Conservation (phyloP, 202 grass and related monocot genomes). For the Panicum hallii region DNA sequence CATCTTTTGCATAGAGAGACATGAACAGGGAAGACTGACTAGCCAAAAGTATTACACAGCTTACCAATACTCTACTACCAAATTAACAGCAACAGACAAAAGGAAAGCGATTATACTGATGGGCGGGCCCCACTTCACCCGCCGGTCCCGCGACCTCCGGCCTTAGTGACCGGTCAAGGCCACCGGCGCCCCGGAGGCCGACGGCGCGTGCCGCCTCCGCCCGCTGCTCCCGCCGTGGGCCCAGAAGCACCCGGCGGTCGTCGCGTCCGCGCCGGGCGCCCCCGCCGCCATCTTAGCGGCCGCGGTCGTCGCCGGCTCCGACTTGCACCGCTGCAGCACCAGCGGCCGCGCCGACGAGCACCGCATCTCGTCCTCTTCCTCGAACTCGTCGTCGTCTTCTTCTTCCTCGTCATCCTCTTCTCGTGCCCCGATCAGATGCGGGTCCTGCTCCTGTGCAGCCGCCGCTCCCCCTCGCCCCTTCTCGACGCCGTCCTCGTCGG, state of each 20-base stretch:
- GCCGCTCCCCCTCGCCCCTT: neutral
- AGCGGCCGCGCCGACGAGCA: constrained; percentile 84
- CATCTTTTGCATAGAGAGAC: neutral
- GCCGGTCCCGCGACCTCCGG: too few relatives aligned
- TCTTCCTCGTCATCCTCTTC: neutral
- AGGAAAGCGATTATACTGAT: neutral
- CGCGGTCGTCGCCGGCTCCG: constrained; percentile 74
- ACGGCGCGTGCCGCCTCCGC: constrained; percentile 46
- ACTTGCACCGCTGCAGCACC: constrained; percentile 87
- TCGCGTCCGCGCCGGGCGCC: constrained; percentile 27
- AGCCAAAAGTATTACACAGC: constrained; percentile 43
- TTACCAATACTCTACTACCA: constrained; percentile 13
- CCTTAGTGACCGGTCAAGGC: constrained; percentile 54
- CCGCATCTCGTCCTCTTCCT: constrained; percentile 57
- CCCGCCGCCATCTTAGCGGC: constrained; percentile 50
- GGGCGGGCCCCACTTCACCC: neutral
- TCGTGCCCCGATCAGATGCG: neutral
- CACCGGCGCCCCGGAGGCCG: neutral
- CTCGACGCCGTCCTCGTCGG: constrained; percentile 31
- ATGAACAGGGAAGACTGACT: neutral
- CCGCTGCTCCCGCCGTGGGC: constrained; percentile 66
- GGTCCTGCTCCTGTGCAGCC: neutral
- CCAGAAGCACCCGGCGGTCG: constrained; percentile 73
- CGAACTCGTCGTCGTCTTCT: constrained; percentile 34
- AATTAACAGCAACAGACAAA: constrained; percentile 11